Base-by-base conservation (phyloP, 148 eudicot genomes). In the Camellia sinensis region DNA sequence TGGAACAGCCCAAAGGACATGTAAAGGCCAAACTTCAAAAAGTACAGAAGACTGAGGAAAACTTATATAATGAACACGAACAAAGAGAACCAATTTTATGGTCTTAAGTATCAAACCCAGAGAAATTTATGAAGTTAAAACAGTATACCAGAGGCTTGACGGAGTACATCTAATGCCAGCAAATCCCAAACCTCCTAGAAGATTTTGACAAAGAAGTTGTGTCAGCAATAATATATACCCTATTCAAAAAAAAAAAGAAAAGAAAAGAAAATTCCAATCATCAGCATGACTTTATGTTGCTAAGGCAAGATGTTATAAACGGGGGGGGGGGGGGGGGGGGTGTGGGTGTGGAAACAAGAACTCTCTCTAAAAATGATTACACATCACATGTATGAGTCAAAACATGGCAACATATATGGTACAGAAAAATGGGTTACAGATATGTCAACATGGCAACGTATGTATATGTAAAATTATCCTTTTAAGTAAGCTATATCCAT, bases 131-230 rank as follows among this genome's bases (percentile, higher is more conserved):
- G 7, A 21, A 56, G 61, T 67, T n/a, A 44, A 54, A 57, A 72
- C 66, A 64, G 12, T 79, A 82, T 88, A 95, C 99, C 92, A 75
- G 97, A 84, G 67, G 97, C 98, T 77, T 96, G 98, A 66, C 76
- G 87, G 63, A 96, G 91, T 76, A 81, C 82, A 87, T 96, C 98
- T 85, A 90, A 75, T 79, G 99, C 92, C 84, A 93, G 63, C 5
- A 97, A 87, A 80, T 96, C 99, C 99, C 99, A 96, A 62, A 93
- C 46, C 62, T 66, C 97, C 99, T 95, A 78, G 60, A 83, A 45
- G 64, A 70, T 43, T 60, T 59, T 71, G 61, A 57, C 73, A 79
- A 52, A 46, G 1, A 40, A 73, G 59, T 65, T 7, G 43, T 45
- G 64, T 71, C 57, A 78, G 41, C n/a, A 71, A 19, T 41, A 3